Base-by-base conservation (phyloP, 2,329 filamentous ascomycete genomes). In the Aphanoascus verrucosus region DNA sequence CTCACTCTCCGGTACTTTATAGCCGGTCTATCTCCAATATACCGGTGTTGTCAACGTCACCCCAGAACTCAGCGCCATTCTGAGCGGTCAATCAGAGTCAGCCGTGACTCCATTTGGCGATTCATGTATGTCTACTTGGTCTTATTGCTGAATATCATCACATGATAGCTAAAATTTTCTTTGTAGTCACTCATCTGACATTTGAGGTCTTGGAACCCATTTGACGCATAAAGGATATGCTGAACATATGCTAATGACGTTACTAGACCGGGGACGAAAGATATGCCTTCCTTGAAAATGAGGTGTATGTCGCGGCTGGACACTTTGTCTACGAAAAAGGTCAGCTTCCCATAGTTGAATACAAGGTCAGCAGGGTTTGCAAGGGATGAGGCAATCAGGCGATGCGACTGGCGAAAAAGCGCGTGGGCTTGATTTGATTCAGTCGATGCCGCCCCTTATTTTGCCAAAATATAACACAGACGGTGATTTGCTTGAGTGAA, bases 241-340 rank as follows among this genome's bases (percentile, higher is more conserved):
- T 15, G 23, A 17, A 11, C 31, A 43, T 2, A 19, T 38, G 5
- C 49, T 45, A 23, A 52, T 17, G 38, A 23, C 32, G 42, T 55
- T 23, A 31, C 19, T 53, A 72, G 65, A 73, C 71, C 11, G 71
- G 70, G n/a, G 63, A 69, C 44, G 65, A 67, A 52, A 63, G 64
- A 49, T 69, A 72, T 57, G 72, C 72, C 57, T 62, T 62, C 5
- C 65, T 74, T 6, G 72, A 74, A 53, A 65, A 62, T 46, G 60
- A 64, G 2, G 62, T 71, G 2, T 73, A 71, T 53, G 69, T 72
- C 23, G 71, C 62, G 3, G 61, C 68, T 35, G 71, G 70, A 11
- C 67, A 65, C 8, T 72, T 74, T 60, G 60, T 63, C n/a, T 59
- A 65, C 17, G 63, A 69, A 56, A 61, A 64, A 55, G 70, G 63